A percentile compares a stretch with the other conserved stretches of the same genome.
Evolutionary conservation across 73 alveolate genomes (phyloP).

Genomic region (Paraurostyla sp.): DNA sequence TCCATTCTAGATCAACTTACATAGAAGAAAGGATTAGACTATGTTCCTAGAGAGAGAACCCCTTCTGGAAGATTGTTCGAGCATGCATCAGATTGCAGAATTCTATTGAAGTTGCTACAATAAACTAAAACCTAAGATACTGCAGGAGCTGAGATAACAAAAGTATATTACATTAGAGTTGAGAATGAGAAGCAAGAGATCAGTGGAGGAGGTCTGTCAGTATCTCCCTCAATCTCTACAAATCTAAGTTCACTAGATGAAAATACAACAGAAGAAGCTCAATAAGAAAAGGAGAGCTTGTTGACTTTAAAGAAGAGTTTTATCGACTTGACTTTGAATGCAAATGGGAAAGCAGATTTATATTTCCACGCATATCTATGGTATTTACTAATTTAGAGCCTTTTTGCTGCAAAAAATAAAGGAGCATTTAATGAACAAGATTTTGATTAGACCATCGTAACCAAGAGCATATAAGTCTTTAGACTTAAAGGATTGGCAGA

Average conservation of each 20-base stretch:
- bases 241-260: not conserved
- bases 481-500: slow-evolving; percentile 62
- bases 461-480: not conserved
- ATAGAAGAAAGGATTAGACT: slow-evolving; percentile 45
- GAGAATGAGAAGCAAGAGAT: not conserved
- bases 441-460: not conserved
- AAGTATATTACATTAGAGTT: not conserved
- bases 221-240: not conserved
- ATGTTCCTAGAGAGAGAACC: slow-evolving; percentile 64
- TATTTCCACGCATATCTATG: slow-evolving; percentile 67
- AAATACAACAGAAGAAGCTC: not conserved
- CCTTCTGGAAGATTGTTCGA: slow-evolving; percentile 60
- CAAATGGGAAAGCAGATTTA: slow-evolving; percentile 70
- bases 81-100: slow-evolving; percentile 57
- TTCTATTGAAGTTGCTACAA: not conserved
- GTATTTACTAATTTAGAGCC: not conserved
- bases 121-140: not conserved
- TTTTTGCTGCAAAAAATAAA: not conserved
- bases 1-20: not conserved
- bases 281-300: not conserved
- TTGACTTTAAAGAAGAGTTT: slow-evolving; percentile 28
- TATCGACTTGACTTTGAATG: slow-evolving; percentile 39
- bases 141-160: not conserved
- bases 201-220: not conserved
- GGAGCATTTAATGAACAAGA: not conserved